phyloP scores from a whole-genome alignment of 345 rosid species.

The Eucalyptus pauciflora region DNA sequence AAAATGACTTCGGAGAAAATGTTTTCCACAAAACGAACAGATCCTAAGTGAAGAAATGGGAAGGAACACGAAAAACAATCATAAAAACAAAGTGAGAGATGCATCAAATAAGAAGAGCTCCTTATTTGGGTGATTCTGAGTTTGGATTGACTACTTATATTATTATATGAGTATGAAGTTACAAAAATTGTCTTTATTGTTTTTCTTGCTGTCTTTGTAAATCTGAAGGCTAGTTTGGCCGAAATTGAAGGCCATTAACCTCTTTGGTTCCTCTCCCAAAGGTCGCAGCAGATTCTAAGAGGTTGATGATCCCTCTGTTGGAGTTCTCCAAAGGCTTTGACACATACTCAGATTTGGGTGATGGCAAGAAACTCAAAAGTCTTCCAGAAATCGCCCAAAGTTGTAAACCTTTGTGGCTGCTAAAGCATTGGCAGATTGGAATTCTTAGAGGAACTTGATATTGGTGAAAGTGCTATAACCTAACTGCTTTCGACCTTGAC shows the following conservation, averaged over 20 bases:
- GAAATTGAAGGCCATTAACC: too few species aligned
- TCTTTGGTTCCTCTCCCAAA: neutral
- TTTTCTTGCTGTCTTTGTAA: too few species aligned
- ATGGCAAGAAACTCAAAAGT: neutral
- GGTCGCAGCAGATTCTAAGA: neutral
- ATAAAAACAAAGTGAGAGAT: too few species aligned
- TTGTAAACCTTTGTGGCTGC: neutral
- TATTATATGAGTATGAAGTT: too few species aligned
- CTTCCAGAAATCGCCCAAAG: neutral
- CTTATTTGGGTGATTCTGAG: too few species aligned
- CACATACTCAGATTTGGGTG: neutral
- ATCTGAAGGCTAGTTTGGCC: too few species aligned
- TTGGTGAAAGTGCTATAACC: neutral
- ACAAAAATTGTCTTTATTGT: too few species aligned
- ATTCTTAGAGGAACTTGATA: neutral
- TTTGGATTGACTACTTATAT: too few species aligned
- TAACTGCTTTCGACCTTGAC: neutral
- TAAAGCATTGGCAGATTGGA: neutral
- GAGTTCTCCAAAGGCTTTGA: neutral
- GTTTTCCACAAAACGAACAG: rapidly evolving
- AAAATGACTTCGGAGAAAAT: rapidly evolving
- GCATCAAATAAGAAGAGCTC: too few species aligned
- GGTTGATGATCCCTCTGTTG: neutral
- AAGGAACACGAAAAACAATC: too few species aligned
- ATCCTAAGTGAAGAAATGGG: too few species aligned